phyloP scores from a whole-genome alignment of 192 early-diverging fungal genomes.

The Allomyces macrogynus region DNA sequence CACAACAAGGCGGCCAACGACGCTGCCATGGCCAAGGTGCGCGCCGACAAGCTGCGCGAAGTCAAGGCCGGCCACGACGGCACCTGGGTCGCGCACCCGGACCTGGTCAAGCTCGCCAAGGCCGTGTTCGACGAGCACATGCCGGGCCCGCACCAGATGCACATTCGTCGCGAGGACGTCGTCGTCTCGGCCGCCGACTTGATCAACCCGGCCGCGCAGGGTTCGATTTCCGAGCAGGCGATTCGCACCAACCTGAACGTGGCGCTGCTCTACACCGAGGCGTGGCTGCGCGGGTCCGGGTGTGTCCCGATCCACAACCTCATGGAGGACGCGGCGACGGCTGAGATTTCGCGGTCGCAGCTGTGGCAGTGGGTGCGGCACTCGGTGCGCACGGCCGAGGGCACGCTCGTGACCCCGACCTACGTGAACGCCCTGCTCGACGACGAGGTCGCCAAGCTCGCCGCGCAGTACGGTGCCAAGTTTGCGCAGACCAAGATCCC shows the following conservation, averaged over 20 bases:
- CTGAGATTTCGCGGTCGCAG: constrained; percentile 92
- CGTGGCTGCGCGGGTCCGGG: constrained; percentile 82
- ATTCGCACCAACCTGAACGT: constrained; percentile 84
- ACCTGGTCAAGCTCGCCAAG: constrained; percentile 73
- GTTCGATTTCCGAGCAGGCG: constrained; percentile 71
- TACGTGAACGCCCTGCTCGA: constrained; percentile 57
- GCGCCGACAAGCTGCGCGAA: constrained; percentile 87
- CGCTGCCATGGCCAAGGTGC: constrained; percentile 82
- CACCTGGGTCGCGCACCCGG: constrained; percentile 95
- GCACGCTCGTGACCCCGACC: constrained; percentile 56
- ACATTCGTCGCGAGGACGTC: constrained; percentile 78
- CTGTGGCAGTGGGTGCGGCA: constrained; percentile 95
- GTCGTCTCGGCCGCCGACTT: constrained; percentile 61
- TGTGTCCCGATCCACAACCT: constrained; percentile 96
- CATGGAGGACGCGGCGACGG: constrained; percentile 97
- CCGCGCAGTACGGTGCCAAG: constrained; percentile 39
- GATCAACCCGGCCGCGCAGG: constrained; percentile 50
- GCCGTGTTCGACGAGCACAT: constrained; percentile 87
- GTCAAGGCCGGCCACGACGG: constrained; percentile 87
- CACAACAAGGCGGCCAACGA: constrained; percentile 70
- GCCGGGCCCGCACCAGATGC: constrained; percentile 90
- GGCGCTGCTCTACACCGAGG: constrained; percentile 81
- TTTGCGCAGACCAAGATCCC: constrained; percentile 45
- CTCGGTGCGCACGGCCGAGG: constrained; percentile 55
- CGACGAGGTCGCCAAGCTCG: constrained; percentile 60